Evolutionary conservation across 805 yeast genomes (phyloP).

Genomic region (Wickerhamiella kurtzmanii): DNA sequence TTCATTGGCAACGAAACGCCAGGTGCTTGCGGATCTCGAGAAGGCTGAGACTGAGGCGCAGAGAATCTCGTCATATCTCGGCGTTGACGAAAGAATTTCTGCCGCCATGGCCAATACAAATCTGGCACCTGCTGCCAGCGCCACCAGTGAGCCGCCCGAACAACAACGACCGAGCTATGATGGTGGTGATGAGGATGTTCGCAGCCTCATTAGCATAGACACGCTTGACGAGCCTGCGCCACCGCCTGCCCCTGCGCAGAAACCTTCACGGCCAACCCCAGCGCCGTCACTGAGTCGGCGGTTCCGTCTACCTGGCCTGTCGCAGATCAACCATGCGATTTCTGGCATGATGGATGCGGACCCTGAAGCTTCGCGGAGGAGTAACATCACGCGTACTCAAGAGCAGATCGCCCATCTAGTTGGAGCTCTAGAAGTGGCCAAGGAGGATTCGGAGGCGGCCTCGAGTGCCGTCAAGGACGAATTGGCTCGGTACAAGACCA

Average conservation of each 20-base stretch:
- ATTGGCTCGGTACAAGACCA: constrained; percentile 33
- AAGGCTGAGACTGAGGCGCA: constrained; percentile 33
- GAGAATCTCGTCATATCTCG: constrained; percentile 28
- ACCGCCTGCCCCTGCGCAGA: constrained; percentile 2
- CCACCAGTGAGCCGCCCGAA: not conserved
- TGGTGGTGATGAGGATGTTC: not conserved
- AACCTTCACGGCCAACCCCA: constrained; percentile 3
- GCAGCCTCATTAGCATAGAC: constrained; percentile 1
- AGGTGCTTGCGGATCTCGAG: constrained; percentile 28
- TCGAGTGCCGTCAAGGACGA: constrained; percentile 33
- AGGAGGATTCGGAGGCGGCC: constrained; percentile 37
- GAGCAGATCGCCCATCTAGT: constrained; percentile 36
- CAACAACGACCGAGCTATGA: not conserved
- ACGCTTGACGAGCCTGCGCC: not conserved
- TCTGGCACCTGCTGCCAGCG: not conserved
- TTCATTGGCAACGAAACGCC: constrained; percentile 26
- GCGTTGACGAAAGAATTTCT: constrained; percentile 20
- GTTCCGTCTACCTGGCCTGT: constrained; percentile 42
- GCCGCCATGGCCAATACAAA: constrained; percentile 9
- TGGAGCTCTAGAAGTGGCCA: constrained; percentile 39
- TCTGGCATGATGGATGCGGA: constrained; percentile 55
- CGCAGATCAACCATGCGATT: constrained; percentile 36
- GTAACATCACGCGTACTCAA: constrained; percentile 32
- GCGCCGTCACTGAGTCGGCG: constrained; percentile 18
- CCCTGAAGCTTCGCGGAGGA: constrained; percentile 50